Evolutionary conservation across 768 basidiomycete genomes (phyloP), one percentile per base, ranked within the genome.

Genomic region (Clavaria fumosa): DNA sequence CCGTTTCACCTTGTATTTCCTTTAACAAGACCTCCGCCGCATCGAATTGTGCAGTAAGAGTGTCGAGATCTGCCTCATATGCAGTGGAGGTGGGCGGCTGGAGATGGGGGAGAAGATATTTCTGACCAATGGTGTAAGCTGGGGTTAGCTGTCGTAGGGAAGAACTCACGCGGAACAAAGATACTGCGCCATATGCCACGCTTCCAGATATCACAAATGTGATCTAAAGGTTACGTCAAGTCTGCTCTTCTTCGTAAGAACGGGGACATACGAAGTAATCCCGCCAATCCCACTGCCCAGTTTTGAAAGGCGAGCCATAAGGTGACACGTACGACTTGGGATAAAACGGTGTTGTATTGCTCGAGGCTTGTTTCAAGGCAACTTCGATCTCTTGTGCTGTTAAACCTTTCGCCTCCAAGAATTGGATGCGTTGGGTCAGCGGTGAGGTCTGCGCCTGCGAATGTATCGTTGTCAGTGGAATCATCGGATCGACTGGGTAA

Each of bases 321-420:
- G 55, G 49, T 34, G 64, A 48, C 38, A 56, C 42, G 50, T 70
- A 70, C 23, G 50, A 52, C 4, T 49, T 42, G 4, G 35, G 50
- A 27, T 37, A 44, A 21, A 38, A 45, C n/a, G 21, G 40, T 31
- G 46, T 37, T 38, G 23, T 38, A 27, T 47, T 47, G n/a, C 38
- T 31, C 10, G 73, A 54, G 0, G 76, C 69, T 51, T 77, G 78
- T 41, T 69, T 69, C 52, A 96, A 55, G 1, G 88, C 90, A 21
- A 74, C 63, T 53, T 95, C 85, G 43, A 97, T 90, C 59, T 99
- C 93, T 11, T 63, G 56, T 4, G 67, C 64, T 0, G 76, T 78
- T 23, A 99, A 64, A 2, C 95, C 95, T 56, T 97, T 96, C 4
- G 86, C 79, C 50, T 95, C 81, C n/a, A 99, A 70, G 61, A 97